Percentiles rank a stretch among this genome's conserved stretches.
phyloP scores from a whole-genome alignment of 257 asterid species.

The Leptodermis oblonga region DNA sequence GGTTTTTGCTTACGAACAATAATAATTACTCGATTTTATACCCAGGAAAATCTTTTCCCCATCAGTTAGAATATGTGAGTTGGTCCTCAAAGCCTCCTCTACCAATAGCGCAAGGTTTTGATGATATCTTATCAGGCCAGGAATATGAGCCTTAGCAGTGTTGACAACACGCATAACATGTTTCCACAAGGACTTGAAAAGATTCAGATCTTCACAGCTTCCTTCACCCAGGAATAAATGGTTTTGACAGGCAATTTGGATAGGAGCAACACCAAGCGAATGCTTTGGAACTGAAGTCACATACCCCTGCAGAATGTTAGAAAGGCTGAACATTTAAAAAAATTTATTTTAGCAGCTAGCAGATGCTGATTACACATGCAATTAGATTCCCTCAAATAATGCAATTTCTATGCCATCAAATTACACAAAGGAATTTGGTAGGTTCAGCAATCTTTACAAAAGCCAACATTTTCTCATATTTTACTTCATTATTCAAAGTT shows the following conservation, averaged over 20 bases:
- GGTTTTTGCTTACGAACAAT: background rate
- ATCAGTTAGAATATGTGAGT: conserved; percentile 56
- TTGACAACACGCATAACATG: conserved; percentile 43
- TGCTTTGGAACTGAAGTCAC: conserved; percentile 62
- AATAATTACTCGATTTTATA: conserved; percentile 23
- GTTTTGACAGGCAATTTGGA: conserved; percentile 53
- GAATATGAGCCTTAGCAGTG: conserved; percentile 45
- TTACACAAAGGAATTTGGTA: background rate
- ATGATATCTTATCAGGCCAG: conserved; percentile 59
- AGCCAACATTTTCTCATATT: background rate
- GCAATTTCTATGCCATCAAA: background rate
- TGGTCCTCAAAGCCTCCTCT: conserved; percentile 61
- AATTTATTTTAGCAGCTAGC: background rate
- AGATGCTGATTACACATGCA: background rate
- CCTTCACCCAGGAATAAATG: conserved; percentile 27
- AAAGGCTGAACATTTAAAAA: conserved; percentile 1
- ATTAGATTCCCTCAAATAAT: too few relatives aligned
- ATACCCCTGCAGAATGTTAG: conserved; percentile 49
- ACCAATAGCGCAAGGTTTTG: conserved; percentile 62
- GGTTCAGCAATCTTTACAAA: background rate
- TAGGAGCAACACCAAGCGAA: conserved; percentile 58
- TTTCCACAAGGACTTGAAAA: conserved; percentile 53
- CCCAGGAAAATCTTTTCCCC: conserved; percentile 76
- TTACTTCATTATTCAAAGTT: background rate
- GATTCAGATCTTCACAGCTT: conserved; percentile 30